Base-by-base conservation (phyloP, 176 grass and related monocot genomes). In the Zizania latifolia region DNA sequence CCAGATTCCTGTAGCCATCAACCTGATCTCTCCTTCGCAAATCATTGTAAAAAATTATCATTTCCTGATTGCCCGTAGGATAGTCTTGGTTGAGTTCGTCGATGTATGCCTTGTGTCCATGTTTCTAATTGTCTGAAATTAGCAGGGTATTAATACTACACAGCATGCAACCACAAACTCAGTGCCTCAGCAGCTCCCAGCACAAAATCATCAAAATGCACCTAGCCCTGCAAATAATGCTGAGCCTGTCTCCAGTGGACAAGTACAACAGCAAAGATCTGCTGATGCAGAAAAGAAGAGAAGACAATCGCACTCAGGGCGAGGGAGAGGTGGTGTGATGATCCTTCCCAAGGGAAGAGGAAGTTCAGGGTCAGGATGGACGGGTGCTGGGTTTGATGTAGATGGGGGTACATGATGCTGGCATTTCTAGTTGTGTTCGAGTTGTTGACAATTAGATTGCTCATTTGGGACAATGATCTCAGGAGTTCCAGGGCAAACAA, bases 341-440 rank as follows among this genome's bases (percentile, higher is more conserved):
- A 72, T 83, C 70, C 75, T 97, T 68, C 80, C 86, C 1, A 97
- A 86, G 78, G 94, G 91, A 66, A 91, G 90, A 81, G 86, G 81
- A 39, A 44, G 79, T 71, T 84, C 82, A 14, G 78, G 66, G 8
- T 81, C 90, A 65, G 94, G 94, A 77, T 97, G 94, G 94, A 97
- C 88, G 0, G 94, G 90, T 45, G 78, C 94, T 69, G 94, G 94
- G 28, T 97, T 97, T 81, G 86, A 97, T 69, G 82, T 91, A 31
- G 92, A 81, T 65, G 74, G 32, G 0, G n/a, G 60, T 16, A 73
- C 63, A 51, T 93, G 80, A 93, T 77, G 12, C 35, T 21, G 28
- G 50, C 30, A 38, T 78, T 63, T 43, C 32, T 63, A 64, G 31
- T 60, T 38, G 15, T 57, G 43, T 38, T 68, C 35, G 41, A 50